phyloP scores from a whole-genome alignment of 2,329 filamentous ascomycete genomes.

The Cordyceps tenuipes region DNA sequence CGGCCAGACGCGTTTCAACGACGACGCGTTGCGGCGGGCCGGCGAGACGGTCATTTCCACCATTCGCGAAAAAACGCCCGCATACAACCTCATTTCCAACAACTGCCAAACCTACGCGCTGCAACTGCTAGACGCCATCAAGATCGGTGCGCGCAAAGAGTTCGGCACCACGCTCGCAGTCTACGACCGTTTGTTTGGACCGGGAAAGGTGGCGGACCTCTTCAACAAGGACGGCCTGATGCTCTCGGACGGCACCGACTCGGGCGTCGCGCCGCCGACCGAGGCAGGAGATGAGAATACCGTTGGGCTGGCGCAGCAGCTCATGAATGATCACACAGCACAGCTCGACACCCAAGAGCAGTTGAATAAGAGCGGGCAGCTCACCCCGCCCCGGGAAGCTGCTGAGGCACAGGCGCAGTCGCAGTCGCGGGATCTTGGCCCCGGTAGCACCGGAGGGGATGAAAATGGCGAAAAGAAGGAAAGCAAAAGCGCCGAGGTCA shows the following conservation, averaged over 20 bases:
- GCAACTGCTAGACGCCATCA: conserved; percentile 44
- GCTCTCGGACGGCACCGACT: conserved; percentile 17
- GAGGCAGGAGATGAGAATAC: conserved; percentile 27
- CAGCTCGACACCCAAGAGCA: conserved; percentile 37
- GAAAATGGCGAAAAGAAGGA: background rate
- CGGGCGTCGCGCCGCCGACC: background rate
- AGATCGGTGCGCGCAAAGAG: conserved; percentile 39
- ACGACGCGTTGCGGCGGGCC: conserved; percentile 41
- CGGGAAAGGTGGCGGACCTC: conserved; percentile 42
- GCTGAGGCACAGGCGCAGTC: conserved; percentile 3
- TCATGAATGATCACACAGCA: conserved; percentile 47
- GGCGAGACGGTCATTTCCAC: conserved; percentile 45
- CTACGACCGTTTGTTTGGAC: conserved; percentile 41
- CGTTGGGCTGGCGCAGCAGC: conserved; percentile 39
- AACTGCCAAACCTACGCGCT: conserved; percentile 53
- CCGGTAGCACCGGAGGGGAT: background rate
- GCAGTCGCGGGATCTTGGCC: background rate
- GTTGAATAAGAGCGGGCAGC: conserved; percentile 19
- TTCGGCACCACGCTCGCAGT: conserved; percentile 47
- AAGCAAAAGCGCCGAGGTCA: conserved; percentile 4
- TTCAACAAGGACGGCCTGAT: conserved; percentile 28
- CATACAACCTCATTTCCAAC: conserved; percentile 51
- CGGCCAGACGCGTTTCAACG: conserved; percentile 45
- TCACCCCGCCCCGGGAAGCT: background rate
- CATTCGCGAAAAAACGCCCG: conserved; percentile 39